Evolutionary conservation across 2,329 filamentous ascomycete genomes (phyloP).

Genomic region (Fusarium citri): DNA sequence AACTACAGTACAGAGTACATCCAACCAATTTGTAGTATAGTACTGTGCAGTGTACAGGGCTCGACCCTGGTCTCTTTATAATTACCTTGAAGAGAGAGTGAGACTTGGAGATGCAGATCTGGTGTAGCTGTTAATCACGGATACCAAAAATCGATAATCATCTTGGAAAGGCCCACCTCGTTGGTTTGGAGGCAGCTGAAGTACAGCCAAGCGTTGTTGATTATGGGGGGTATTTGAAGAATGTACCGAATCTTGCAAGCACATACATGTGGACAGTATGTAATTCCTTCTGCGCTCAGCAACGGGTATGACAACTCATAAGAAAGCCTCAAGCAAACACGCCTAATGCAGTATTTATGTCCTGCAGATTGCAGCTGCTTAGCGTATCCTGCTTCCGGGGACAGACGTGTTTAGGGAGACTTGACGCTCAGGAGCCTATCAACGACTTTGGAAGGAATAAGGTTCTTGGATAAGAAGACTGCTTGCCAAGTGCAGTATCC

Average conservation of each 20-base stretch:
- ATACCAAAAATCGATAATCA: slow-evolving; percentile 19
- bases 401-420: slow-evolving; percentile 2
- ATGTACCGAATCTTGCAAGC: neutral
- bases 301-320: slow-evolving; percentile 14
- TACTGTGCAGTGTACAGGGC: neutral
- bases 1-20: neutral
- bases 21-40: neutral
- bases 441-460: slow-evolving; percentile 13
- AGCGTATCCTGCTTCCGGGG: slow-evolving; percentile 7
- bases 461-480: slow-evolving; percentile 3
- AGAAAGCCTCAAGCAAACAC: neutral
- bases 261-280: neutral
- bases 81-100: slow-evolving; percentile 1
- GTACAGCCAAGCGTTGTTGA: slow-evolving; percentile 4
- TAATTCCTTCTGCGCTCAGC: slow-evolving; percentile 6
- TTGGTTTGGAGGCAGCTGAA: slow-evolving; percentile 13
- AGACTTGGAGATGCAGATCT: slow-evolving; percentile 23
- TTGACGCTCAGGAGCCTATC: neutral
- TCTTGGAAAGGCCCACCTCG: slow-evolving; percentile 15
- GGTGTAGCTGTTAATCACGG: slow-evolving; percentile 13
- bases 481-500: neutral
- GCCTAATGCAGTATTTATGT: slow-evolving; percentile 42
- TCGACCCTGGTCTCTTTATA: neutral
- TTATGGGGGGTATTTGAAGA: slow-evolving; percentile 10
- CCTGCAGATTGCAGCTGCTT: slow-evolving; percentile 33